Conservation (phyloP, 1,139 yeast genomes). For the Yamadazyma jaroonii region DNA sequence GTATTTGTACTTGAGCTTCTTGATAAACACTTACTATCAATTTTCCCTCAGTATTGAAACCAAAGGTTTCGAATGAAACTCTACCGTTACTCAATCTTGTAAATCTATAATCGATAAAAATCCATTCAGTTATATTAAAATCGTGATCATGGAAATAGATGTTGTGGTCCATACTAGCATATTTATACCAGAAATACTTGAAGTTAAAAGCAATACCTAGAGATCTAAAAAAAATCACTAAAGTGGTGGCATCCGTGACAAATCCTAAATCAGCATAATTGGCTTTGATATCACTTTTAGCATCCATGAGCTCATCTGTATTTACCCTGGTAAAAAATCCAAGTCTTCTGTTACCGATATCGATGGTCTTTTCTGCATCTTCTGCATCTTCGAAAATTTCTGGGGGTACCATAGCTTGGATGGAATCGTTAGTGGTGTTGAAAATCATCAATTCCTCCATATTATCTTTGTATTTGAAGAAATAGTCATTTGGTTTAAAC, state of each 20-base stretch:
- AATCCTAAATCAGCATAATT: constrained; percentile 23
- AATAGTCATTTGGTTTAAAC: constrained; percentile 27
- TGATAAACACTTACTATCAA: constrained; percentile 26
- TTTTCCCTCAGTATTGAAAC: constrained; percentile 30
- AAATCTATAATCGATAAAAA: constrained; percentile 37
- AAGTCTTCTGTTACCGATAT: constrained; percentile 27
- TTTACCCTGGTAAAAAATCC: constrained; percentile 34
- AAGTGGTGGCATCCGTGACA: constrained; percentile 33
- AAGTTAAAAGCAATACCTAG: constrained; percentile 26
- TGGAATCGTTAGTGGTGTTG: constrained; percentile 31
- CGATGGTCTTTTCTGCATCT: constrained; percentile 18
- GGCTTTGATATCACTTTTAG: constrained; percentile 23
- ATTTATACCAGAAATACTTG: constrained; percentile 23
- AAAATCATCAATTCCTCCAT: constrained; percentile 25
- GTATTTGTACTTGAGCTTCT: constrained; percentile 34
- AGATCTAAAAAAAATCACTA: constrained; percentile 27
- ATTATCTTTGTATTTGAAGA: constrained; percentile 29
- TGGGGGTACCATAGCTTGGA: constrained; percentile 29
- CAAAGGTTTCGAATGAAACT: constrained; percentile 28
- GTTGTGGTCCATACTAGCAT: constrained; percentile 44
- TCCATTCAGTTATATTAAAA: constrained; percentile 35
- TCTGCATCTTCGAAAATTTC: constrained; percentile 24
- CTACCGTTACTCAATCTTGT: constrained; percentile 36
- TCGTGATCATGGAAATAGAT: constrained; percentile 30
- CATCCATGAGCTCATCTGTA: constrained; percentile 27